Evolutionary conservation across 495 filamentous ascomycete species (phyloP), one percentile per base, ranked within the genome.

Genomic region (Trichoderma virens): DNA sequence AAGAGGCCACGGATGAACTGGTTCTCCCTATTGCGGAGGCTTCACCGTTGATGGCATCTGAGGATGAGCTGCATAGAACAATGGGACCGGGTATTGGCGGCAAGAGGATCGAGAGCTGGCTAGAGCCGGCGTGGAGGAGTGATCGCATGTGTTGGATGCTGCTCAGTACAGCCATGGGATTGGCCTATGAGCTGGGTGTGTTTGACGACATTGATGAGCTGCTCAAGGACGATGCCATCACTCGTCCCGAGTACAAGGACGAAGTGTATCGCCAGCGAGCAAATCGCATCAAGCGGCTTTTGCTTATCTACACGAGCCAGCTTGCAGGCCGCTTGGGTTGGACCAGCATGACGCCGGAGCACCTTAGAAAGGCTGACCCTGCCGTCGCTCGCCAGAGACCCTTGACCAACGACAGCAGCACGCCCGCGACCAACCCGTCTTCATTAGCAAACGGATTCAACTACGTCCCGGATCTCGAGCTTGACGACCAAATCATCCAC

Each of bases 111-210:
- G 91, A 92, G 70, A 92, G 91, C 71, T 98, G 94, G 90, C 84
- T 96, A 34, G 94, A 98, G 72, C 94, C 94, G 18, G 92, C 91
- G n/a, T 93, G 92, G 90, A 80, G 93, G 67, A 96, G 91, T 65
- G 94, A 98, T 67, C 88, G 93, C 45, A 96, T 98, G 92, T 96
- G 91, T 67, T 97, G 94, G 95, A 98, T 97, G 91, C 73, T 98
- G 16, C 82, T 98, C 59, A 94, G 92, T 65, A 94, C 90, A 34
- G 92, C 91, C 5, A 86, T 94, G 77, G 87, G 92, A 2, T 78
- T 98, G 41, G 90, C 92, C 0, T 95, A 94, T 65, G 94, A 98
- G 74, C 83, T 98, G 20, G 94, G 94, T 18, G 90, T 98, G 3
- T 98, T 98, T 64, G 94, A 97, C 66, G 85, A 90, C 51, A 88